Evolutionary conservation across 2,329 filamentous ascomycete species (phyloP).

Genomic region (Rugonectria rugulosa): DNA sequence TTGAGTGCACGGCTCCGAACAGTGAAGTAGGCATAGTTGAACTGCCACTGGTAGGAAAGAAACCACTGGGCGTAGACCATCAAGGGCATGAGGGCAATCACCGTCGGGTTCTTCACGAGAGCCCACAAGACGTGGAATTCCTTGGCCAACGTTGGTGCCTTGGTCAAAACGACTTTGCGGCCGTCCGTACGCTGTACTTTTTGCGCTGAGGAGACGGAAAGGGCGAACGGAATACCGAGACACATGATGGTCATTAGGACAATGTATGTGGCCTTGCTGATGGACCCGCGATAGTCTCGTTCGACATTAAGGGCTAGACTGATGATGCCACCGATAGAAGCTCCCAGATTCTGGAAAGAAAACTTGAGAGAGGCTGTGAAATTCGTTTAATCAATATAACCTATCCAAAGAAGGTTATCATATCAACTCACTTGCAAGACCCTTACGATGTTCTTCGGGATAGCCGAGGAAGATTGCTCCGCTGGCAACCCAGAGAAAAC

Average conservation of each 20-base stretch:
- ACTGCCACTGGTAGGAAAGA: not conserved
- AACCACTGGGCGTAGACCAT: conserved; percentile 2
- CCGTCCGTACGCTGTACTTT: not conserved
- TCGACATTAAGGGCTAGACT: not conserved
- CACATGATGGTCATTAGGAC: conserved; percentile 1
- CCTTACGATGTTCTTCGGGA: conserved; percentile 37
- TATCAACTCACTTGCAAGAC: not conserved
- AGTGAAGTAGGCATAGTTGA: conserved; percentile 5
- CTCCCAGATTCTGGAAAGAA: not conserved
- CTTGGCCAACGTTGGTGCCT: not conserved
- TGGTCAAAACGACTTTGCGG: not conserved
- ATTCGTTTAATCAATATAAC: not conserved
- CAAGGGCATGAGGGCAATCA: not conserved
- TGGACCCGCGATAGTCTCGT: not conserved
- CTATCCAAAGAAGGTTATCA: not conserved
- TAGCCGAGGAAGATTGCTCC: conserved; percentile 68
- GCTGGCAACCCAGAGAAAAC: conserved; percentile 74
- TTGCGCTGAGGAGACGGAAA: not conserved
- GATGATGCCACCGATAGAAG: conserved; percentile 2
- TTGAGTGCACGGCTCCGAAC: conserved; percentile 1
- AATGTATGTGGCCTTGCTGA: conserved; percentile 1
- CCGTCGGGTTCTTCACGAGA: not conserved
- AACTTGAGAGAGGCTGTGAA: conserved; percentile 7
- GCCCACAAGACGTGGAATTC: not conserved
- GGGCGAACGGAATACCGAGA: conserved; percentile 1